A percentile compares a stretch with the other conserved stretches of the same genome.
phyloP scores from a whole-genome alignment of 768 basidiomycete genomes.

The Pisolithus sp. region DNA sequence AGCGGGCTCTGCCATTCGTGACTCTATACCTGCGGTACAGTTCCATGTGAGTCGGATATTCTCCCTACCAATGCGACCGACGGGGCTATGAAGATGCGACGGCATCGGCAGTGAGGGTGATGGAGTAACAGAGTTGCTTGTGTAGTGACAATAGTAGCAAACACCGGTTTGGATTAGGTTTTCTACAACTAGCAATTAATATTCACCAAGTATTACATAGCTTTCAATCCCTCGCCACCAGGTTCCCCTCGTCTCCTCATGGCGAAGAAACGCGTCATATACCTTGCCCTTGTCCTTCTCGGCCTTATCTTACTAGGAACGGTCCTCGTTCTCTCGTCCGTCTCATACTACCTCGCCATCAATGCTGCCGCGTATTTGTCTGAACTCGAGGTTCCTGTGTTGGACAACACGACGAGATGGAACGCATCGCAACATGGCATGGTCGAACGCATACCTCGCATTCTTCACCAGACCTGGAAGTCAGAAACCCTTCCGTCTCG shows the following conservation, averaged over 20 bases:
- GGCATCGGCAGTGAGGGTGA: neutral
- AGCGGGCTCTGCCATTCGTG: constrained; percentile 47
- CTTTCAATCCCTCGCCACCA: neutral
- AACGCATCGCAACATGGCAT: constrained; percentile 56
- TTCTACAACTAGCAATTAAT: neutral
- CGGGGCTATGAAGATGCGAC: constrained; percentile 21
- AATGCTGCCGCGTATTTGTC: constrained; percentile 71
- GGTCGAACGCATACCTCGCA: constrained; percentile 77
- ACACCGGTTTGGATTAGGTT: neutral
- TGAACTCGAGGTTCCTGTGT: constrained; percentile 64
- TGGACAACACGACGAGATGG: constrained; percentile 50
- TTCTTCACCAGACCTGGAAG: constrained; percentile 99
- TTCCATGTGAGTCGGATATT: constrained; percentile 47
- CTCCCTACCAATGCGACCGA: constrained; percentile 37
- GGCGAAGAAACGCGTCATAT: constrained; percentile 40
- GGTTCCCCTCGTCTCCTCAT: constrained; percentile 20
- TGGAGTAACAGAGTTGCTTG: neutral
- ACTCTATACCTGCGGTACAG: constrained; percentile 43
- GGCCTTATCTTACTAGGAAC: constrained; percentile 82
- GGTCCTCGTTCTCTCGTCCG: constrained; percentile 83
- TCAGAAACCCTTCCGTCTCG: constrained; percentile 73
- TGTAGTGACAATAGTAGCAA: too few relatives aligned
- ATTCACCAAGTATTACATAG: too few relatives aligned
- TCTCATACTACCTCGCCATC: constrained; percentile 86
- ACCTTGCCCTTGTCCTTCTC: constrained; percentile 48